Conservation (phyloP, 371 early-diverging fungal genomes). For the Mortierella sp. region DNA sequence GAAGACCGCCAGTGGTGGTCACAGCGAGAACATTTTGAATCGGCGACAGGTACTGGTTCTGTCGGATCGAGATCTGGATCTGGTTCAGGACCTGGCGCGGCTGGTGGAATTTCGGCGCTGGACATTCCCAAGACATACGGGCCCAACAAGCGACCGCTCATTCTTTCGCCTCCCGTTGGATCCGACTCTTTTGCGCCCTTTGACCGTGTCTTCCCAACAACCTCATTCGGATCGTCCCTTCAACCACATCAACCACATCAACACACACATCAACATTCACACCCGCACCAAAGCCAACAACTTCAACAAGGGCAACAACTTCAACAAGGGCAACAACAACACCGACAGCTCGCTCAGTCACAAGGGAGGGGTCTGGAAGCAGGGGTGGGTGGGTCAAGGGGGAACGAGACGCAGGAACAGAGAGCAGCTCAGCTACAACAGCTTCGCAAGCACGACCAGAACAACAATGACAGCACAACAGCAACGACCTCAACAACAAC, state of each 20-base stretch:
- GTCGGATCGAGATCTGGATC: neutral
- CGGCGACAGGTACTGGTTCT: neutral
- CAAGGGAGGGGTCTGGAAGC: neutral
- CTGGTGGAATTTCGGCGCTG: neutral
- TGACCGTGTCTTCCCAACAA: neutral
- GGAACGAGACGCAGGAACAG: neutral
- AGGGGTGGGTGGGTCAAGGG: neutral
- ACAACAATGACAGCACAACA: neutral
- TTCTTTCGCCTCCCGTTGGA: slow-evolving; percentile 17
- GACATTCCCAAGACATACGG: slow-evolving; percentile 9
- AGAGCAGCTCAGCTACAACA: neutral
- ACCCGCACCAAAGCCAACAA: neutral
- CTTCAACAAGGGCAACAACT: slow-evolving; percentile 7
- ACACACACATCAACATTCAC: neutral
- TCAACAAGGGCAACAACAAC: slow-evolving; percentile 10
- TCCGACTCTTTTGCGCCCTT: neutral
- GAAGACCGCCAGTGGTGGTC: slow-evolving; percentile 6
- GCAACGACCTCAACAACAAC: neutral
- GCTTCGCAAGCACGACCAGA: neutral
- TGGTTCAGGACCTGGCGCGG: neutral
- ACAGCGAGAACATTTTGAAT: slow-evolving; percentile 9
- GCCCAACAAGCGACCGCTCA: slow-evolving; percentile 25
- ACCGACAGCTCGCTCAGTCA: neutral
- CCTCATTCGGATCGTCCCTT: neutral
- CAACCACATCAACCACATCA: neutral